Evolutionary conservation across 2,329 filamentous ascomycete genomes (phyloP), one percentile per base, ranked within the genome.

Genomic region (Apiospora sp.): DNA sequence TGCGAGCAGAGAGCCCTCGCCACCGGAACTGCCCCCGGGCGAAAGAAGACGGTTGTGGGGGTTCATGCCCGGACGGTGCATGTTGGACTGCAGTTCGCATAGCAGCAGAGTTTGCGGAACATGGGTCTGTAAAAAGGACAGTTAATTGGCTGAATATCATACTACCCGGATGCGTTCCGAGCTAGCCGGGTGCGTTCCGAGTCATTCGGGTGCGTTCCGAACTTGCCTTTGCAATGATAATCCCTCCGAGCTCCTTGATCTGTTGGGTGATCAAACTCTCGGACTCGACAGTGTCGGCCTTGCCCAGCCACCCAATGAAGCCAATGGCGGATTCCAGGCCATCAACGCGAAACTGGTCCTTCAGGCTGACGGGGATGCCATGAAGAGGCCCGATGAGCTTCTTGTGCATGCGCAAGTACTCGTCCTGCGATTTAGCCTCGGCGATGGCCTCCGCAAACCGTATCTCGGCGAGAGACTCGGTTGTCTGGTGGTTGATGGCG

Each of bases 1-100:
- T 3, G 54, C 54, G 19, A 37, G 54, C 2, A 61, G 19, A 4
- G 30, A 37, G 3, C 54, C 54, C 30, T 61, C 54, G 19, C 37
- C 64, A 4, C 41, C 64, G 2, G 64, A 46, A 16, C 37, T 44
- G 6, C 41, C 64, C 7, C 64, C 64, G 12, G 64, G 41, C 4
- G 37, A 68, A 1, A 68, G 64, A 22, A 68, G 41, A 1, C 37
- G 37, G 41, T 68, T 68, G 64, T 68, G 64, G 37, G 64, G 64
- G 5, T 68, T 68, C n/a, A 68, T 22, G 4, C 27, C 51, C 16
- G 51, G 27, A 58, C 14, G 51, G 27, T 58, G 51, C 27, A 58
- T 16, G 14, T 58, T 58, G 27, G 51, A 58, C 51, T 34, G 51
- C 51, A 34, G 30, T 19, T 58, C 51, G 19, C 24, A 27, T 5